These are phyloP conservation scores for Knoxia roxburghii DNA, from an alignment of 257 asterid species.

Conservation along the genomic window DNA sequence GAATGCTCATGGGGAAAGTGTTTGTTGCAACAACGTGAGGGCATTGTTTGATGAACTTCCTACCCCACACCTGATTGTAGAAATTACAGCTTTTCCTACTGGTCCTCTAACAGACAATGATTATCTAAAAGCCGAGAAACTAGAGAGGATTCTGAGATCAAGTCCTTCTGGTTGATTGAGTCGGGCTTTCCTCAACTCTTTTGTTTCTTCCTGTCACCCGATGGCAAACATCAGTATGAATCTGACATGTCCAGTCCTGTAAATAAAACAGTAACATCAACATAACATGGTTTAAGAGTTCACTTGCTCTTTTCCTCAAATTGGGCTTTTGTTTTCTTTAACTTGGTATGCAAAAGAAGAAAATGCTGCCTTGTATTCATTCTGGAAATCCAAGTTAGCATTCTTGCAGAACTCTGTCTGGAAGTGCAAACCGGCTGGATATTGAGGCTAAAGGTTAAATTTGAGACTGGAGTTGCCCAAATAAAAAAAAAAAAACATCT, in stretches of 20 bases:
- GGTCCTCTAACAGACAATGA: conserved; percentile 82
- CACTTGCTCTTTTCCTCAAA: too few relatives aligned
- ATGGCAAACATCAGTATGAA: background rate
- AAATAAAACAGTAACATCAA: conserved; percentile 7
- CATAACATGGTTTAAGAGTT: background rate
- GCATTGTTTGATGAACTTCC: conserved; percentile 97
- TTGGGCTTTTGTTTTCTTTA: too few relatives aligned
- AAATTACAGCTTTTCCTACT: conserved; percentile 82
- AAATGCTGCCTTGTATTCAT: too few relatives aligned
- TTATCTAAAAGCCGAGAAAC: conserved; percentile 81
- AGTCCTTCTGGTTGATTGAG: conserved; percentile 58
- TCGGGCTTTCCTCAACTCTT: background rate
- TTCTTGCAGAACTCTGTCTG: too few relatives aligned
- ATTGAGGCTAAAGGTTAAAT: too few relatives aligned
- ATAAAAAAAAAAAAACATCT: too few relatives aligned
- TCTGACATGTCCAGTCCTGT: background rate
- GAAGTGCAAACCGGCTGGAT: too few relatives aligned
- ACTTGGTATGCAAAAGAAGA: too few relatives aligned
- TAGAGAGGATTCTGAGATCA: conserved; percentile 81
- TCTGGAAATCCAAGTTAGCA: too few relatives aligned
- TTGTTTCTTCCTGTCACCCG: background rate
- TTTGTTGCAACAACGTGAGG: conserved; percentile 88
- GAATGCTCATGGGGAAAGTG: conserved; percentile 92
- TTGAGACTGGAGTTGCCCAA: too few relatives aligned
- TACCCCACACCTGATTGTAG: conserved; percentile 73